These are phyloP conservation scores for Nicotiana noctiflora DNA, from an alignment of 257 asterid genomes.

Conservation along the genomic window DNA sequence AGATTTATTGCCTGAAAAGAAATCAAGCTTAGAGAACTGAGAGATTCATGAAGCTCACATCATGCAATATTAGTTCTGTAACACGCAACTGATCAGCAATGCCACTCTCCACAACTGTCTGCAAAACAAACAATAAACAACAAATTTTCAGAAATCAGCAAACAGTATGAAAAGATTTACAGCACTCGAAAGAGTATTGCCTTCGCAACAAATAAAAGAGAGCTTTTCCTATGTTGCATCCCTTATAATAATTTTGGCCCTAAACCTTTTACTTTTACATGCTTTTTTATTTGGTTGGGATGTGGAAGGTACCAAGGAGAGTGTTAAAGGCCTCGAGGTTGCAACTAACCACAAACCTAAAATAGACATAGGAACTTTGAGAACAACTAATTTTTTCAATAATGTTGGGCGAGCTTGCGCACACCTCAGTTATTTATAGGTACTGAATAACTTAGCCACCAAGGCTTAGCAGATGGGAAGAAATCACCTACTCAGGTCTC, in stretches of 20 bases:
- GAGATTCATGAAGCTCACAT: constrained; percentile 41
- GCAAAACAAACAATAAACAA: constrained; percentile 17
- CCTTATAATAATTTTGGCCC: not conserved
- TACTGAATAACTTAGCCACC: not conserved
- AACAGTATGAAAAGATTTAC: not conserved
- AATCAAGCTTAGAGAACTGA: not conserved
- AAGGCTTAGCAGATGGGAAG: not conserved
- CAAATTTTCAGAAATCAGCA: not conserved
- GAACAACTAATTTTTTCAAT: not conserved
- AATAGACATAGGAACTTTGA: not conserved
- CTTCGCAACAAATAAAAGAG: not conserved
- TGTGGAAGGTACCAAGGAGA: not conserved
- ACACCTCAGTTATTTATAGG: not conserved
- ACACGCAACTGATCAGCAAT: constrained; percentile 81
- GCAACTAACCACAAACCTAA: not conserved
- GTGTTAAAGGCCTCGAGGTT: not conserved
- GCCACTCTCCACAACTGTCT: constrained; percentile 80
- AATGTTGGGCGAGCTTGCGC: not conserved
- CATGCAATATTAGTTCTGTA: constrained; percentile 70
- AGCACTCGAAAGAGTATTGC: not conserved
- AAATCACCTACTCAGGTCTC: not conserved
- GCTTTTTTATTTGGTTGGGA: not conserved
- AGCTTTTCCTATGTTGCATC: not conserved
- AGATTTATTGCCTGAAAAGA: not conserved
- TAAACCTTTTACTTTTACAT: not conserved